Conservation (phyloP, 495 filamentous ascomycete genomes). For the Extremus antarcticus region DNA sequence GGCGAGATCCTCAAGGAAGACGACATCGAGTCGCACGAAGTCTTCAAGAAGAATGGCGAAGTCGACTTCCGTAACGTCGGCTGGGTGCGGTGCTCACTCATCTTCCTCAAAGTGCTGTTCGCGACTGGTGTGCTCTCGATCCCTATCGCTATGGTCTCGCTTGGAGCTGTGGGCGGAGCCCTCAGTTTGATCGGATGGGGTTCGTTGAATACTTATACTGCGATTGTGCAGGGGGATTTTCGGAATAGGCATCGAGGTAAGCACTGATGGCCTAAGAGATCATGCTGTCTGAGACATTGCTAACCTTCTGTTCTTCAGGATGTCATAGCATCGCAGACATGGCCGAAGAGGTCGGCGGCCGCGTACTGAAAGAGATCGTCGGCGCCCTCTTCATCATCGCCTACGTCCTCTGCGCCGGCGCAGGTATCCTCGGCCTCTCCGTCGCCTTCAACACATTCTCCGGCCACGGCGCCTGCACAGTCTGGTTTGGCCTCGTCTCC, state of each 20-base stretch:
- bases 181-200: constrained; percentile 36
- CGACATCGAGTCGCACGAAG: constrained; percentile 27
- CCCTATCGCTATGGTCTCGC: constrained; percentile 31
- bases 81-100: constrained; percentile 46
- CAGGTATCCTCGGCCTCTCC: constrained; percentile 41
- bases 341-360: constrained; percentile 29
- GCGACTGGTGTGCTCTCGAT: constrained; percentile 34
- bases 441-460: constrained; percentile 42
- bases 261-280: no score
- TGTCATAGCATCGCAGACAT: constrained; percentile 27
- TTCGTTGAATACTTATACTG: constrained; percentile 31
- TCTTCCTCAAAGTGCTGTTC: constrained; percentile 46
- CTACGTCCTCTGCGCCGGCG: constrained; percentile 38
- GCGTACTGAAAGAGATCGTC: constrained; percentile 19
- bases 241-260: constrained; percentile 3
- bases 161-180: constrained; percentile 34
- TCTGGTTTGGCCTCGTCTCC: constrained; percentile 33
- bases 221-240: constrained; percentile 27
- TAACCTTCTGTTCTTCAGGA: constrained; percentile 31
- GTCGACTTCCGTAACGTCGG: constrained; percentile 48
- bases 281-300: neutral
- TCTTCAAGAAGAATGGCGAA: constrained; percentile 41
- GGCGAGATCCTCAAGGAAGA: neutral
- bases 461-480: constrained; percentile 38
- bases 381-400: constrained; percentile 37